Base-by-base conservation (phyloP, 805 yeast genomes). In the Kazachstania viticola region DNA sequence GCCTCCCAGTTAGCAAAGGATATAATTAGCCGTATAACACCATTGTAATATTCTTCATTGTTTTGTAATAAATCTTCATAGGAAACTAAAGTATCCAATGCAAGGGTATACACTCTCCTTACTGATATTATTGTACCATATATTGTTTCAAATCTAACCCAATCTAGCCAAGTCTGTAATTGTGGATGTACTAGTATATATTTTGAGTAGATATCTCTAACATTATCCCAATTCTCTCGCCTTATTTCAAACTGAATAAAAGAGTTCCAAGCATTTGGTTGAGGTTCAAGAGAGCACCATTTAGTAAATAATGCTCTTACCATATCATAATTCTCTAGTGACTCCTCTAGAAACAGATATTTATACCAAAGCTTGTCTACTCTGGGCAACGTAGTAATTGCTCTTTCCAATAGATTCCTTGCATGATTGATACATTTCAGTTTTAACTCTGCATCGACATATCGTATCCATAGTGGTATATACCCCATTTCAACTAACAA, bases 351-450 rank as follows among this genome's bases (percentile, higher is more conserved):
- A 28, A 79, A 75, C 6, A 81, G 75, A 47, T 83, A 85, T 37
- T 75, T 67, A 49, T 71, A 81, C 96, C 97, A 88, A 14, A 88
- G 58, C 51, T 87, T 87, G 45, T 79, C 87, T 4, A 79, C 75
- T 17, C 82, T 62, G 0, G 97, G 97, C 17, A 87, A 59, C 0
- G 73, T 54, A 2, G 74, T 67, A 0, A 80, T 75, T 0, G 84
- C 93, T 27, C 96, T 61, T 32, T 84, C 85, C 19, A 88, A 60
- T 17, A 91, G 45, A 49, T 88, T 87, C 42, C 95, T 61, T 0
- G 96, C 96, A 58, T 87, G 96, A 46, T 83, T 84, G 33, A 84
- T 66, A 44, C 79, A 83, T 39, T 73, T 70, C 24, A 68, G 64
- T 38, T 75, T 70, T 27, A 87, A 58, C 58, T 91, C 97, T 24